phyloP scores from a whole-genome alignment of 352 stramenopile species.

The Phytopythium kandeliae region DNA sequence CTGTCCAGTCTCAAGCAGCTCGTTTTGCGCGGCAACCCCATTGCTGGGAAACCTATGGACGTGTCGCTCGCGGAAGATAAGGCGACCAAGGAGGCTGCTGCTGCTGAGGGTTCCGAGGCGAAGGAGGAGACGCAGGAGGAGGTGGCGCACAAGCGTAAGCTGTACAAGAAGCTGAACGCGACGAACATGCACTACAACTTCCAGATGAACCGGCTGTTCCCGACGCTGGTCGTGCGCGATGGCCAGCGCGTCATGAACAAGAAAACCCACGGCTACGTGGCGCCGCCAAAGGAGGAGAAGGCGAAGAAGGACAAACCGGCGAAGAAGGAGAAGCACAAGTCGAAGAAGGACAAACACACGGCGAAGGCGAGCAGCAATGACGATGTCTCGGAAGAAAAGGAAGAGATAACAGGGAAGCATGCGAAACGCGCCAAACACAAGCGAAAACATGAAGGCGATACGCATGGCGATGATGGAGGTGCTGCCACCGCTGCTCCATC shows the following conservation, averaged over 20 bases:
- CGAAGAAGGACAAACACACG: slow-evolving; percentile 5
- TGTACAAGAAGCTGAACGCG: slow-evolving; percentile 58
- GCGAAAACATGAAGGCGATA: background rate
- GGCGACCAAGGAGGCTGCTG: slow-evolving; percentile 14
- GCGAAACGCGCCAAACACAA: slow-evolving; percentile 1
- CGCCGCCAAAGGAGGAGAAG: slow-evolving; percentile 65
- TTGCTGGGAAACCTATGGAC: slow-evolving; percentile 52
- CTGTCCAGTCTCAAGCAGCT: slow-evolving; percentile 73
- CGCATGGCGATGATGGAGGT: slow-evolving; percentile 19
- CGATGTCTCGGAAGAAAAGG: slow-evolving; percentile 3
- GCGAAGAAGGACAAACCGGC: slow-evolving; percentile 22
- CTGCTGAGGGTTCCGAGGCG: slow-evolving; percentile 11
- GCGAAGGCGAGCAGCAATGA: slow-evolving; percentile 8
- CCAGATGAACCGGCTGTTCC: slow-evolving; percentile 85
- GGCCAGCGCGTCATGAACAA: slow-evolving; percentile 74
- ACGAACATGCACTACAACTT: slow-evolving; percentile 89
- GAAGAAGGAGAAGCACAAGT: slow-evolving; percentile 14
- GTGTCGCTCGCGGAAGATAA: slow-evolving; percentile 11
- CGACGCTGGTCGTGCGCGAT: slow-evolving; percentile 73
- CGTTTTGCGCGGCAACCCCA: slow-evolving; percentile 75
- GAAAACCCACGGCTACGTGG: slow-evolving; percentile 77
- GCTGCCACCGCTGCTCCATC: slow-evolving; percentile 4
- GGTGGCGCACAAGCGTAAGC: slow-evolving; percentile 47
- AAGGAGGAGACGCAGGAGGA: slow-evolving; percentile 23
- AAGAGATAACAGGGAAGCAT: background rate